Conservation (phyloP, 768 basidiomycete species). For the Boletus insuetus region DNA sequence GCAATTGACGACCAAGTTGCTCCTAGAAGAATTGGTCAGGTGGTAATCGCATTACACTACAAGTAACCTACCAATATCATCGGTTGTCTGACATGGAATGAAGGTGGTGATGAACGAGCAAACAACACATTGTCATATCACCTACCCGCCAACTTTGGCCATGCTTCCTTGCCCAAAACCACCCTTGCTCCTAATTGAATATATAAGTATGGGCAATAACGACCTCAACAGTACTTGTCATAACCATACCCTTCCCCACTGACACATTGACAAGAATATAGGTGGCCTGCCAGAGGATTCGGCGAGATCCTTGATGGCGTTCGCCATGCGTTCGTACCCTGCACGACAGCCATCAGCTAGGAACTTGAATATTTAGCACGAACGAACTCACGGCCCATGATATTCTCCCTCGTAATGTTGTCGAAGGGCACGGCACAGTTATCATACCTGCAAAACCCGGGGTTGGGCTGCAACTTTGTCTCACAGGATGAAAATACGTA, state of each 20-base stretch:
- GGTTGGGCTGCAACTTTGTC: not conserved
- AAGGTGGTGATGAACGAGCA: slow-evolving; percentile 1
- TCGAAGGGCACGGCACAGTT: slow-evolving; percentile 64
- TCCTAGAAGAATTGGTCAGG: slow-evolving; percentile 25
- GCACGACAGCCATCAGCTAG: not conserved
- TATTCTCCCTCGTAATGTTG: slow-evolving; percentile 51
- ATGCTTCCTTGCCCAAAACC: slow-evolving; percentile 57
- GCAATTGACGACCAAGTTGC: slow-evolving; percentile 51
- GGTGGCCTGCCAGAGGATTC: slow-evolving; percentile 49
- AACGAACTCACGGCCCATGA: slow-evolving; percentile 47
- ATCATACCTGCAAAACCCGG: slow-evolving; percentile 44
- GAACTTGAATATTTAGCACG: not conserved
- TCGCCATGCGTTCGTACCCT: slow-evolving; percentile 63
- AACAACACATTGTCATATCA: not conserved
- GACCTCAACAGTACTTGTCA: not conserved
- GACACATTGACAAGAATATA: slow-evolving; percentile 58
- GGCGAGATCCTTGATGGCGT: slow-evolving; percentile 52
- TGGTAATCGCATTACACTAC: not conserved
- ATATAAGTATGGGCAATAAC: not conserved
- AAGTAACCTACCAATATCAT: slow-evolving; percentile 41
- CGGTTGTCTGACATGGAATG: slow-evolving; percentile 41
- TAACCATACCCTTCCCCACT: slow-evolving; percentile 60
- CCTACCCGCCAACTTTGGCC: slow-evolving; percentile 69
- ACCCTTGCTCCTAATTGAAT: slow-evolving; percentile 50
- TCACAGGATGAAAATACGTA: slow-evolving; percentile 25